Percentiles rank a stretch among this genome's conserved stretches.
phyloP scores from a whole-genome alignment of 768 basidiomycete species.

The Boletus barrowsii region DNA sequence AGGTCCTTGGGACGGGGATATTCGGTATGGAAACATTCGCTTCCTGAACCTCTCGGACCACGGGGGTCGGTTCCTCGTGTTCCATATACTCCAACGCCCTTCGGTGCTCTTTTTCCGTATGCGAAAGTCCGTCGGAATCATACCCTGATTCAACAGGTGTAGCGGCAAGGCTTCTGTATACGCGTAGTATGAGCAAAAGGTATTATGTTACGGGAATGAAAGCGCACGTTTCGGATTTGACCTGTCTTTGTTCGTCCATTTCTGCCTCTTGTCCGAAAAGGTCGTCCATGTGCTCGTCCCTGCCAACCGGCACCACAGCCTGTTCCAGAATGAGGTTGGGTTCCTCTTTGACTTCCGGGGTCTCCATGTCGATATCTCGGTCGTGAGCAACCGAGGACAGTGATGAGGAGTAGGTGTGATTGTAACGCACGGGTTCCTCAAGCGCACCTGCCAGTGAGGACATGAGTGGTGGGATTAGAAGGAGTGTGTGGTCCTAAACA shows the following conservation, averaged over 20 bases:
- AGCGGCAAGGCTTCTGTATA: slow-evolving; percentile 35
- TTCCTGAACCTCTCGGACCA: slow-evolving; percentile 55
- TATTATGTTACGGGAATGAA: slow-evolving; percentile 7
- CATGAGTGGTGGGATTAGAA: slow-evolving; percentile 35
- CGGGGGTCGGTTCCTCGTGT: slow-evolving; percentile 61
- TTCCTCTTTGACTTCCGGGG: slow-evolving; percentile 18
- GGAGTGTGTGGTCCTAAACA: background rate
- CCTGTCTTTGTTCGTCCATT: slow-evolving; percentile 33
- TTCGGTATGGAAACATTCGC: slow-evolving; percentile 84
- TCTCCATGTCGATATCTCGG: slow-evolving; percentile 45
- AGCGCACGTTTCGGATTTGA: slow-evolving; percentile 49
- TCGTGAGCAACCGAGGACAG: slow-evolving; percentile 7
- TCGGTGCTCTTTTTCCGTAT: slow-evolving; percentile 53
- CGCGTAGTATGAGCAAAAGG: slow-evolving; percentile 16
- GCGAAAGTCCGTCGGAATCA: slow-evolving; percentile 67
- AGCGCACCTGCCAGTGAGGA: slow-evolving; percentile 61
- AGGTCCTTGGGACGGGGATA: slow-evolving; percentile 73
- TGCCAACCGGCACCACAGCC: slow-evolving; percentile 13
- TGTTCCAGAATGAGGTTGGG: slow-evolving; percentile 12
- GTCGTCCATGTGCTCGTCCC: slow-evolving; percentile 68
- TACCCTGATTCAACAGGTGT: slow-evolving; percentile 42
- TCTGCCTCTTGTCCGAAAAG: slow-evolving; percentile 76
- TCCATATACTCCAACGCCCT: slow-evolving; percentile 80
- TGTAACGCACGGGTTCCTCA: slow-evolving; percentile 34
- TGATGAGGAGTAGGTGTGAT: slow-evolving; percentile 13